phyloP scores from a whole-genome alignment of 225 moss, liverwort and hornwort species.

The Ulota crispa region DNA sequence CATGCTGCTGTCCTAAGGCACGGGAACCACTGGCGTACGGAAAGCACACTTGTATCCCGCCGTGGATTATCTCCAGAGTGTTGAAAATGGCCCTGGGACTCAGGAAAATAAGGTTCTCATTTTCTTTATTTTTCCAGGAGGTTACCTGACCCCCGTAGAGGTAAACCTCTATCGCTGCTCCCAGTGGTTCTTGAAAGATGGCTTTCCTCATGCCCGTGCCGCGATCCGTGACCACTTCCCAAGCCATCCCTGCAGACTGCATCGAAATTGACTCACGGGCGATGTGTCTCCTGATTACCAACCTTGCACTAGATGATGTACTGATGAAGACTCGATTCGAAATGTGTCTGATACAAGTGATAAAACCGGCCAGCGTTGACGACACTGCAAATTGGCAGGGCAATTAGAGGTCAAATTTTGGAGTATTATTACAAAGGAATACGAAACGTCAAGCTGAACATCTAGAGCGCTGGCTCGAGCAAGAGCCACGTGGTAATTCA shows the following conservation, averaged over 20 bases:
- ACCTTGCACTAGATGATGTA: background rate
- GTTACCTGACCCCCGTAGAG: conserved; percentile 74
- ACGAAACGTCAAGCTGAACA: background rate
- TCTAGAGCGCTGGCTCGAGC: background rate
- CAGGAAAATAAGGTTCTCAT: conserved; percentile 75
- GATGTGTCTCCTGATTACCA: background rate
- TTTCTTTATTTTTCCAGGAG: conserved; percentile 85
- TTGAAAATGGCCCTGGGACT: conserved; percentile 77
- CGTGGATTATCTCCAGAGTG: conserved; percentile 79
- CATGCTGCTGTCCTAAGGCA: conserved; percentile 60
- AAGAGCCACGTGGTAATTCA: background rate
- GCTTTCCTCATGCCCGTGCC: conserved; percentile 48
- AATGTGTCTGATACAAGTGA: background rate
- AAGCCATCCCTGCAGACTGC: conserved; percentile 28
- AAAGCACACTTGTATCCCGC: conserved; percentile 82
- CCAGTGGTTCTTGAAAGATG: conserved; percentile 43
- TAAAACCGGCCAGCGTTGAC: background rate
- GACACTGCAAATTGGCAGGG: background rate
- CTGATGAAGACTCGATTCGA: background rate
- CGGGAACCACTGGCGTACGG: conserved; percentile 67
- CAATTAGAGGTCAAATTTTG: background rate
- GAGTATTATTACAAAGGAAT: background rate
- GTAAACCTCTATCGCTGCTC: conserved; percentile 61
- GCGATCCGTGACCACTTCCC: conserved; percentile 44
- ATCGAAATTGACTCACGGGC: background rate